phyloP scores from a whole-genome alignment of 257 asterid genomes.

The Capsicum rhomboideum region DNA sequence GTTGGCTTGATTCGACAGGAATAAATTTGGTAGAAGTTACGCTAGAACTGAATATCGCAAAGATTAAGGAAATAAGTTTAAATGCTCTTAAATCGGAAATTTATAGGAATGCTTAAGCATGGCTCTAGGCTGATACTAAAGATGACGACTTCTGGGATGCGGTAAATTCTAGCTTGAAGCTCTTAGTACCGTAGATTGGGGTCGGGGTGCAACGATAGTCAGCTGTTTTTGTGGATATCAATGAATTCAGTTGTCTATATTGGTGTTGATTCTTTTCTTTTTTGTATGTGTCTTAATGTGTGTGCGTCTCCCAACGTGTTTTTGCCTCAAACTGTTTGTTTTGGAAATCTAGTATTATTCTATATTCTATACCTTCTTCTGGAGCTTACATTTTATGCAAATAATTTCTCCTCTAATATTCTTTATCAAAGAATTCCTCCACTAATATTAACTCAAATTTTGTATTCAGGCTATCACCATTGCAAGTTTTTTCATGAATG shows the following conservation, averaged over 20 bases:
- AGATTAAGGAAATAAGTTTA: neutral
- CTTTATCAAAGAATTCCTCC: neutral
- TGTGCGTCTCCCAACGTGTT: neutral
- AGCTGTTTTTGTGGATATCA: neutral
- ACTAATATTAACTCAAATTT: slow-evolving; percentile 6
- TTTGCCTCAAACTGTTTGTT: neutral
- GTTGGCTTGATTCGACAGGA: neutral
- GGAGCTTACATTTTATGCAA: neutral
- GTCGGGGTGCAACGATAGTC: neutral
- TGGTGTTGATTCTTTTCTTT: neutral
- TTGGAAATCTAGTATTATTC: neutral
- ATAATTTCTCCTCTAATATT: neutral
- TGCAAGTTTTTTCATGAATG: slow-evolving; percentile 77
- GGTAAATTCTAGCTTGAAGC: neutral
- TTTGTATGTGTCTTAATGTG: neutral
- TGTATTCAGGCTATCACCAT: slow-evolving; percentile 71
- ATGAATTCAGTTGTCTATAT: neutral
- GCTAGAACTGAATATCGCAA: neutral
- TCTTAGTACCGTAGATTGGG: neutral
- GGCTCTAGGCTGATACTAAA: neutral
- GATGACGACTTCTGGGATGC: neutral
- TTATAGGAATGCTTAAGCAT: neutral
- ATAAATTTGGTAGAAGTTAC: neutral
- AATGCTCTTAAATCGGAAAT: neutral
- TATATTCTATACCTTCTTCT: neutral